Evolutionary conservation across 106 monocot species (phyloP).

Genomic region (Phalaenopsis equestris): DNA sequence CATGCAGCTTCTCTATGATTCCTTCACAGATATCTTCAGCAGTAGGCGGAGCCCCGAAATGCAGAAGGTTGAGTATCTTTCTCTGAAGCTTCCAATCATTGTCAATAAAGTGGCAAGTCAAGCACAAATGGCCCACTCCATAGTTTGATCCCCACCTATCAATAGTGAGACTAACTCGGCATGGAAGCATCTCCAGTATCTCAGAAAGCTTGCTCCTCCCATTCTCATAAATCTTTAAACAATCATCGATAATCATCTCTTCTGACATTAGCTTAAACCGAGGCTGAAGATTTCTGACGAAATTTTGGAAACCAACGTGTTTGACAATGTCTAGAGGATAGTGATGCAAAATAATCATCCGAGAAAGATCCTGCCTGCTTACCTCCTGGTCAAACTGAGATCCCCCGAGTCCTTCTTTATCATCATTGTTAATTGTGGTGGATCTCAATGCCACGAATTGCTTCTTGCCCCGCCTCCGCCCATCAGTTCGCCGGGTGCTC

Average conservation of each 20-base stretch:
- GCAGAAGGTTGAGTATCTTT: conserved; percentile 51
- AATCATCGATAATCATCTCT: conserved; percentile 43
- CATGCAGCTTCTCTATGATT: conserved; percentile 43
- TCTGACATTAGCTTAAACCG: conserved; percentile 43
- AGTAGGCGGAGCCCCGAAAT: conserved; percentile 30
- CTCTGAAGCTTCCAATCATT: conserved; percentile 64
- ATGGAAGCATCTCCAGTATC: conserved; percentile 36
- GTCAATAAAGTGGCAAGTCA: conserved; percentile 69
- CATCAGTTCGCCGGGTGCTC: conserved; percentile 21
- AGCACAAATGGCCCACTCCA: conserved; percentile 38
- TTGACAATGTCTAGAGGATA: conserved; percentile 67
- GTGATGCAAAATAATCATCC: conserved; percentile 65
- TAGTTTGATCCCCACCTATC: conserved; percentile 46
- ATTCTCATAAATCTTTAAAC: conserved; percentile 52
- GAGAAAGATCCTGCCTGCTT: conserved; percentile 55
- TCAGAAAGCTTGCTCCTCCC: conserved; percentile 37
- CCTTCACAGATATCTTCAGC: conserved; percentile 30
- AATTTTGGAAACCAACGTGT: conserved; percentile 57
- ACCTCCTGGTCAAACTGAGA: conserved; percentile 52
- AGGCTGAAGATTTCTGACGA: conserved; percentile 71
- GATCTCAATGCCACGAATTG: conserved; percentile 21
- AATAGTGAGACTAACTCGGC: conserved; percentile 43
- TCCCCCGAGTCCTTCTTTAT: conserved; percentile 6
- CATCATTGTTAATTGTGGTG: conserved; percentile 5
- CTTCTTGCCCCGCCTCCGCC: conserved; percentile 35